Percentiles rank a stretch among this genome's conserved stretches.
Evolutionary conservation across 148 eudicot genomes (phyloP).

Genomic region (Rheum nobile): DNA sequence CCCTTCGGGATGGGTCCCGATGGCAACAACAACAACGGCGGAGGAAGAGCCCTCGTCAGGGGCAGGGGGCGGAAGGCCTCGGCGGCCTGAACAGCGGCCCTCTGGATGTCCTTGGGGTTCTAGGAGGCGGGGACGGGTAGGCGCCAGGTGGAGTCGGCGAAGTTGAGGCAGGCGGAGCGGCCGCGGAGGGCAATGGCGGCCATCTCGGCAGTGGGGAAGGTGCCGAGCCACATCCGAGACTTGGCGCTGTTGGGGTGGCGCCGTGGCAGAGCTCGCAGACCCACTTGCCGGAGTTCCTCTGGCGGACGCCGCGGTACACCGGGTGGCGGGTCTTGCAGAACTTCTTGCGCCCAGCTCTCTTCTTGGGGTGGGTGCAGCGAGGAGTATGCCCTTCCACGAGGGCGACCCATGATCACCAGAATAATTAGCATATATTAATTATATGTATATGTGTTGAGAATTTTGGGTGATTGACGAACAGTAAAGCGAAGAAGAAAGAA

Average conservation of each 20-base stretch:
- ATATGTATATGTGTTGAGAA: no score
- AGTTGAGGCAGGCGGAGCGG: slow-evolving; percentile 47
- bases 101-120: slow-evolving; percentile 45
- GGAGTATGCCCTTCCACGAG: no score
- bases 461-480: no score
- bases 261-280: slow-evolving; percentile 74
- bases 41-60: not conserved
- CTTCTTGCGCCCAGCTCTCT: slow-evolving; percentile 65
- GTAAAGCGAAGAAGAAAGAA: no score
- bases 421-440: no score
- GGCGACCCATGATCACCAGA: no score
- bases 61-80: slow-evolving; percentile 25
- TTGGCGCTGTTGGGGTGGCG: slow-evolving; percentile 62
- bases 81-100: slow-evolving; percentile 60
- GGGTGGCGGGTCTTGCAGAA: slow-evolving; percentile 78
- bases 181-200: slow-evolving; percentile 71
- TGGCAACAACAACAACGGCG: not conserved
- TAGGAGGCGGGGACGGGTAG: slow-evolving; percentile 41
- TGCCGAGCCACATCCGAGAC: slow-evolving; percentile 65
- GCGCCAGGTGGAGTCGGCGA: slow-evolving; percentile 70
- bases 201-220: slow-evolving; percentile 66
- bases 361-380: slow-evolving; percentile 62
- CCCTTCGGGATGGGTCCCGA: not conserved
- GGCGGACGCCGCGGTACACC: slow-evolving; percentile 62
- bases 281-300: slow-evolving; percentile 64